A percentile compares a stretch with the other conserved stretches of the same genome.
phyloP scores from a whole-genome alignment of 495 filamentous ascomycete species.

The Annulohypoxylon moriforme region DNA sequence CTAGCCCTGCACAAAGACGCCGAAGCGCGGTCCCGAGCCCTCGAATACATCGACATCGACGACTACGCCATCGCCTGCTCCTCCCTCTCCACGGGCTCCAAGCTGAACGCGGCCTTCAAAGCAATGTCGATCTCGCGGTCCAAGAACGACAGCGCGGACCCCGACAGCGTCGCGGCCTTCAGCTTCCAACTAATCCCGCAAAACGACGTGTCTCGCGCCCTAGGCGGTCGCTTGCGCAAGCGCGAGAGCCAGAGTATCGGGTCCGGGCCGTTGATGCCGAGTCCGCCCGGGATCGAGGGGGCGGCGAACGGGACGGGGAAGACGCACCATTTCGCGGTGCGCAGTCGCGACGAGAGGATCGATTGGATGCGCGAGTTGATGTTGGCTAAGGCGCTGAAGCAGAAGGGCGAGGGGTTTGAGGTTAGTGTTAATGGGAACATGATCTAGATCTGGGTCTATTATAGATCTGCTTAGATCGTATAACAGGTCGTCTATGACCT shows the following conservation, averaged over 20 bases:
- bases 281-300: conserved; percentile 35
- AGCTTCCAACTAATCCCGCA: conserved; percentile 91
- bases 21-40: conserved; percentile 62
- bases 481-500: neutral
- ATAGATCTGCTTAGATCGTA: too few relatives aligned
- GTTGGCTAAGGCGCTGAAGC: conserved; percentile 89
- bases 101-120: conserved; percentile 89
- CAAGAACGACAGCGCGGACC: conserved; percentile 58
- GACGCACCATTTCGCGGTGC: conserved; percentile 94
- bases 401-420: conserved; percentile 83
- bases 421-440: conserved; percentile 84
- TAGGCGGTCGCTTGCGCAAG: conserved; percentile 58
- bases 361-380: conserved; percentile 99
- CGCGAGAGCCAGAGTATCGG: conserved; percentile 54
- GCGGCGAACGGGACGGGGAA: conserved; percentile 72
- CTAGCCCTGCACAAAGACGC: conserved; percentile 83
- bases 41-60: conserved; percentile 92
- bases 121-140: conserved; percentile 75
- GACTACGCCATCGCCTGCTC: conserved; percentile 95
- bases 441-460: conserved; percentile 59
- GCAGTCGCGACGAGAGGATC: conserved; percentile 85
- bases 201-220: conserved; percentile 53
- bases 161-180: conserved; percentile 72
- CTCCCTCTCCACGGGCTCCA: conserved; percentile 73
- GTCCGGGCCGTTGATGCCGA: conserved; percentile 32